Base-by-base conservation (phyloP, 2,329 filamentous ascomycete species). In the Dactylellina parvicollis region DNA sequence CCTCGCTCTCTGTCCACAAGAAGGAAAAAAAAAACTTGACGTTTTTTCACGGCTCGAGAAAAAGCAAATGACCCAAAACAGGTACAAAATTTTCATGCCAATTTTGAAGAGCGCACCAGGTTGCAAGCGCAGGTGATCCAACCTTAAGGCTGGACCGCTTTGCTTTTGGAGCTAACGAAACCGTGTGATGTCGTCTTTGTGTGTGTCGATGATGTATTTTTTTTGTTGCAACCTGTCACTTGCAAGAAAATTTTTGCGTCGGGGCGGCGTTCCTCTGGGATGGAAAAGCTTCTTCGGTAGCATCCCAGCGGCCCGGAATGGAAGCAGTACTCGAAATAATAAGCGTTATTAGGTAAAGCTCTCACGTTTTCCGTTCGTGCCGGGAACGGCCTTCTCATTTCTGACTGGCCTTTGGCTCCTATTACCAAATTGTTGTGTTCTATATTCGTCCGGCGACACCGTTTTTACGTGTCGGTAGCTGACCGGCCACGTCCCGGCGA, bases 181-280 rank as follows among this genome's bases (percentile, higher is more conserved):
- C 66, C 56, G 56, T 62, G 49, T 71, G 59, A 72, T 72, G 67
- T 72, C 67, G 67, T 64, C 67, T 72, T 72, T 57, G 26, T 10
- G 56, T 22, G 49, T 56, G 18, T 60, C 46, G 14, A 65, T 73
- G 59, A 57, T 73, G 60, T 49, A 50, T 64, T 22, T 12, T 18
- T 18, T 7, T 16, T 12, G 36, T 34, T 65, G 20, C 44, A 60
- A 52, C 50, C 52, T 49, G 50, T 24, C 50, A 36, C 14, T 36
- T 49, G 18, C 24, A 32, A 57, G 42, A 54, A 56, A 66, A 54
- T 40, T 55, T 73, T 73, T 66, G 36, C 54, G 24, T 60, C 46
- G 36, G 44, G 64, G 64, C 46, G 55, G 54, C 50, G 64, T 61
- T 69, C 38, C 54, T 65, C 69, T 54, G 38, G 54, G 69, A 65